phyloP scores from a whole-genome alignment of 768 basidiomycete genomes.

The Boletus reticulatus region DNA sequence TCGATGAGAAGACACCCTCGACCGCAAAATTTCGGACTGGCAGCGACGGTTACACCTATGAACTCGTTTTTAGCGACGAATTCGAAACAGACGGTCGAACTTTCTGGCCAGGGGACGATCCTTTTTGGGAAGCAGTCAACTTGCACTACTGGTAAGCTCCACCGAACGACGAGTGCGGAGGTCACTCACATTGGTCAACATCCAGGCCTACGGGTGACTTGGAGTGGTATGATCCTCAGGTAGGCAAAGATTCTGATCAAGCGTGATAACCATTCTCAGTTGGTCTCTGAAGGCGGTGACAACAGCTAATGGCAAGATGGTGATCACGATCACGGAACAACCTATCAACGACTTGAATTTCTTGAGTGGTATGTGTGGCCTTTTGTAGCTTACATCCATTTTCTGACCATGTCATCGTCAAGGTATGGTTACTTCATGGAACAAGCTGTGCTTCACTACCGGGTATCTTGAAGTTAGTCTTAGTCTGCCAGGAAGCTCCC shows the following conservation, averaged over 20 bases:
- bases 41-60: conserved; percentile 72
- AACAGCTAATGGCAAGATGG: conserved; percentile 73
- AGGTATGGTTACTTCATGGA: conserved; percentile 85
- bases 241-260: conserved; percentile 28
- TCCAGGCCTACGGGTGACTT: conserved; percentile 64
- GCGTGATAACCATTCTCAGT: conserved; percentile 1
- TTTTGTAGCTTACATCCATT: neutral
- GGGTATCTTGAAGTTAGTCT: conserved; percentile 86
- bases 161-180: neutral
- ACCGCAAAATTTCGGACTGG: conserved; percentile 57
- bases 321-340: conserved; percentile 74
- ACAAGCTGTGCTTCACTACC: conserved; percentile 92
- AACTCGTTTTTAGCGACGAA: conserved; percentile 88
- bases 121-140: conserved; percentile 84
- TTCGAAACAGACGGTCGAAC: conserved; percentile 72
- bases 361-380: conserved; percentile 55
- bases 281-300: conserved; percentile 50
- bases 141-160: conserved; percentile 71
- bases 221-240: conserved; percentile 82
- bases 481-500: conserved; percentile 65
- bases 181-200: conserved; percentile 6
- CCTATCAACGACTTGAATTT: conserved; percentile 81
- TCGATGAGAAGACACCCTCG: conserved; percentile 76
- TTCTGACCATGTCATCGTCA: conserved; percentile 5
- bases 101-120: conserved; percentile 81